Evolutionary conservation across 2,329 filamentous ascomycete genomes (phyloP).

Genomic region (Arachnopeziza araneosa): DNA sequence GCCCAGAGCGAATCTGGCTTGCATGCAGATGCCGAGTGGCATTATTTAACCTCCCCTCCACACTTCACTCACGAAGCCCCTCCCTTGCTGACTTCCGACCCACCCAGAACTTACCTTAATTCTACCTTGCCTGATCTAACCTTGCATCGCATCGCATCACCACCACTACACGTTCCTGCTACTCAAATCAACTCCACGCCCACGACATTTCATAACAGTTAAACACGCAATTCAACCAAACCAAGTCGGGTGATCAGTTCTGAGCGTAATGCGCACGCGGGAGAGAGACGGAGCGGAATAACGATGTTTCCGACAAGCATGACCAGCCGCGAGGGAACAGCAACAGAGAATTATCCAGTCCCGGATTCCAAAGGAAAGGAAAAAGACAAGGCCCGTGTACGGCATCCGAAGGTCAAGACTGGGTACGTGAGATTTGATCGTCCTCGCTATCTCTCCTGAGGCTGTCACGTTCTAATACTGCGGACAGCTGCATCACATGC

Average conservation of each 20-base stretch:
- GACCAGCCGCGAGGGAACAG: background rate
- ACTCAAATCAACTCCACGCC: too few species aligned
- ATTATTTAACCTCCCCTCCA: background rate
- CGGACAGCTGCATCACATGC: constrained; percentile 10
- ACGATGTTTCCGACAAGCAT: background rate
- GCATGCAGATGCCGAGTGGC: background rate
- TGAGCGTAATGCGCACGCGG: background rate
- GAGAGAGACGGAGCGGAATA: background rate
- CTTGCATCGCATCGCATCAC: background rate
- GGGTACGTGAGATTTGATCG: constrained; percentile 1
- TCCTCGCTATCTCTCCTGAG: background rate
- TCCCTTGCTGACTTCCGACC: background rate
- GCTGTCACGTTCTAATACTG: background rate
- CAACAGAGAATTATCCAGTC: background rate
- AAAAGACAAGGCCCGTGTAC: background rate
- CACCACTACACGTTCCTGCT: background rate
- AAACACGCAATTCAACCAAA: background rate
- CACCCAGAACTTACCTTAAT: background rate
- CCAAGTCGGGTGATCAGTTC: background rate
- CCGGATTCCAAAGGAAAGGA: background rate
- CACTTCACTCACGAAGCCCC: too few species aligned
- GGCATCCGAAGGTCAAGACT: constrained; percentile 16
- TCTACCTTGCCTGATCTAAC: background rate
- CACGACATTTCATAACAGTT: background rate
- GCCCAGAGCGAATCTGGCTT: background rate